Evolutionary conservation across 2,329 filamentous ascomycete species (phyloP).

Genomic region (Fragosphaeria purpurea): DNA sequence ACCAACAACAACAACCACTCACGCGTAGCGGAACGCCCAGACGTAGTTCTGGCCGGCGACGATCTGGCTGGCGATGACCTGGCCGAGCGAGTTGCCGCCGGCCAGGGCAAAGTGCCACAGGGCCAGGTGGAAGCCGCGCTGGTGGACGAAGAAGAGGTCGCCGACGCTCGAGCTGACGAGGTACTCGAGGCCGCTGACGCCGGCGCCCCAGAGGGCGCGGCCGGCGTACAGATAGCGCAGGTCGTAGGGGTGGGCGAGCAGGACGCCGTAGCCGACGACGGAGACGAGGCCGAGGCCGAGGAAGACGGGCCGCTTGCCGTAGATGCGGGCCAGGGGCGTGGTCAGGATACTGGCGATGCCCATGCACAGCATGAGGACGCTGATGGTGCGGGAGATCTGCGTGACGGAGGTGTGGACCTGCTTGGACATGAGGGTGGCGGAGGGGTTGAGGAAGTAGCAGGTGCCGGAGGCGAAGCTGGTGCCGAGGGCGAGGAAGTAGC

Average conservation of each 20-base stretch:
- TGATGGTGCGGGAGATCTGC: slow-evolving; percentile 2
- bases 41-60: slow-evolving; percentile 2
- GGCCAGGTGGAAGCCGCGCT: slow-evolving; percentile 27
- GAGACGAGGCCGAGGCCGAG: neutral
- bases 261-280: slow-evolving; percentile 2
- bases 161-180: slow-evolving; percentile 35
- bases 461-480: slow-evolving; percentile 4
- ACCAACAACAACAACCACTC: neutral
- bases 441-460: slow-evolving; percentile 6
- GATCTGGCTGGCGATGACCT: slow-evolving; percentile 8
- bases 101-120: slow-evolving; percentile 12
- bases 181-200: neutral
- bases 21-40: slow-evolving; percentile 7
- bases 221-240: slow-evolving; percentile 5
- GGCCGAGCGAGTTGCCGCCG: slow-evolving; percentile 5
- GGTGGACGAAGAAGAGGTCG: slow-evolving; percentile 47
- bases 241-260: neutral
- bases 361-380: slow-evolving; percentile 4
- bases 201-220: slow-evolving; percentile 3
- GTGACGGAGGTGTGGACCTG: slow-evolving; percentile 4
- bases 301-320: slow-evolving; percentile 5
- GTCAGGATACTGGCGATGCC: slow-evolving; percentile 6
- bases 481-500: slow-evolving; percentile 1
- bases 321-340: slow-evolving; percentile 5
- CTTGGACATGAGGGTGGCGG: slow-evolving; percentile 1